Evolutionary conservation across 148 eudicot species (phyloP), one percentile per base, ranked within the genome.

Genomic region (Oxyria digyna): DNA sequence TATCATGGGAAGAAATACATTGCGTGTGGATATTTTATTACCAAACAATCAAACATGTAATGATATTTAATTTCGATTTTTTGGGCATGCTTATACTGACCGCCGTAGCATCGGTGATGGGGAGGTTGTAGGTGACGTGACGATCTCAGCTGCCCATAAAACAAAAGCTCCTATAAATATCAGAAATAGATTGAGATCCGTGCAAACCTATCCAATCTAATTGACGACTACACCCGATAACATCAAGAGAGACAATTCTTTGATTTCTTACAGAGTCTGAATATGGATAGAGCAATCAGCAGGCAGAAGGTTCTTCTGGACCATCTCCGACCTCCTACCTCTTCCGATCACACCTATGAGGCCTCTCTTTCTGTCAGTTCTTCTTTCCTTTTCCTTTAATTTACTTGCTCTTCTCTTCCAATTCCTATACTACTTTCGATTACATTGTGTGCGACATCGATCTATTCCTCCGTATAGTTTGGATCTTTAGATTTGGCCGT

Each of bases 231-330:
- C n/a, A 54, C 62, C 62, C 62, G 62, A 54, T 54, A 54, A 54
- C n/a, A n/a, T n/a, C n/a, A n/a, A n/a, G 62, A 31, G 1, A 54
- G 62, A 54, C 31, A 54, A 10, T 4, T 38, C n/a, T 15, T 43
- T 14, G 52, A 46, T 46, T n/a, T 14, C n/a, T 14, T 7, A 27
- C 1, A 54, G n/a, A 31, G 62, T 54, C 31, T 54, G 62, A 76
- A 23, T 41, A 82, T 82, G 83, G 86, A 82, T 67, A 80, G 69
- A 69, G 83, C 81, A 41, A 77, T 82, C 26, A 75, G 73, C 77
- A 79, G 83, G 55, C 86, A 82, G 41, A 77, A 68, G 66, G 62
- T 82, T 49, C 76, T 82, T 4, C 75, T 82, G 6, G 74, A 82
- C 59, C 86, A 82, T 75, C 83, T 82, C 59, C 77, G 79, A 38